Evolutionary conservation across 352 stramenopile genomes (phyloP), one percentile per base, ranked within the genome.

Genomic region (Phytophthora parvispora): DNA sequence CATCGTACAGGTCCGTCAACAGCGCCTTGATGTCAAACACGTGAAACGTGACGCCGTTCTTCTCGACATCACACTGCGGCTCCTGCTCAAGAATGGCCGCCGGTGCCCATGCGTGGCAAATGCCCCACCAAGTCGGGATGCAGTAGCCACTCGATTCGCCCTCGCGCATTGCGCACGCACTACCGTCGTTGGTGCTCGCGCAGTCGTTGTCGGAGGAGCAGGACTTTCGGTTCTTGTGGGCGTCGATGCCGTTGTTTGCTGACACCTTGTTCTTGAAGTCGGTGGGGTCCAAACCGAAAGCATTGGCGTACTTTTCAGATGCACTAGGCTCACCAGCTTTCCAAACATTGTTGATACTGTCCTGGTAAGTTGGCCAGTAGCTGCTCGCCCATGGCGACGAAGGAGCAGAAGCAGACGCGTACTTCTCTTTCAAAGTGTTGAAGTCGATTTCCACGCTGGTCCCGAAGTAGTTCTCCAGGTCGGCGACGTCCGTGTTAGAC

Each of bases 91-190:
- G 48, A 25, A 77, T 70, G 12, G 74, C 64, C 15, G 71, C 67
- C 1, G 63, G 57, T 1, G 75, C 64, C 75, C 67, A 80, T 6
- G 67, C 68, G 24, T 83, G 71, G 50, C 71, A 78, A 28, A 83
- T 66, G 10, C 68, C 72, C 45, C 40, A 49, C 20, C 36, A 43
- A 16, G 36, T 4, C 13, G 32, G 32, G 32, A 20, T 20, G 36
- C 36, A 43, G 13, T 43, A 43, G 36, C 34, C 34, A n/a, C 34
- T 42, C 34, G 34, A 20, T 15, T 13, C 13, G n/a, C 34, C 34
- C 6, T 42, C 34, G 13, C 34, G 34, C 13, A 42, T 42, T 13
- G 34, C 13, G n/a, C 34, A 42, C 13, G 12, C 34, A 15, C 34
- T 42, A 4, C 34, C 34, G 13, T 42, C 13, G 34, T 42, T 18